phyloP scores from a whole-genome alignment of 257 asterid genomes.

The Petrea volubilis region DNA sequence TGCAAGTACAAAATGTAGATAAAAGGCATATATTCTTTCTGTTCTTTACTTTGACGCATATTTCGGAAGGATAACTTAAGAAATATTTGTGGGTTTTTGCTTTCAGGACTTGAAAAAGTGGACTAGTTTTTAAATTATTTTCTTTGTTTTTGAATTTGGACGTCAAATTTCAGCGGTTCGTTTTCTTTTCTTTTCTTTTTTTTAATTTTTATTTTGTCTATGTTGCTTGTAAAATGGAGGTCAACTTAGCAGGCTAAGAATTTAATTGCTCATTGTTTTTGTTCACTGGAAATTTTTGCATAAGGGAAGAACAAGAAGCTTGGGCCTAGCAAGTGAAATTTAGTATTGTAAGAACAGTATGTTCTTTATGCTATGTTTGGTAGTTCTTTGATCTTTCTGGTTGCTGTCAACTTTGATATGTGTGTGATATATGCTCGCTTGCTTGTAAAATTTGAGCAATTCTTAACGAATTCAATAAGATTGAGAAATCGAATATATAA shows the following conservation, averaged over 20 bases:
- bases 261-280: neutral
- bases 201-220: neutral
- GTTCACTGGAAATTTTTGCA: constrained; percentile 11
- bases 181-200: neutral
- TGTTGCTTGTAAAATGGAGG: constrained; percentile 14
- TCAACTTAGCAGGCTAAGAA: neutral
- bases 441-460: neutral
- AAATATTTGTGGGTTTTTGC: neutral
- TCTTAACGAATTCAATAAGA: neutral
- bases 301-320: neutral
- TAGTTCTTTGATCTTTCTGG: neutral
- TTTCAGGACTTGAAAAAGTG: neutral
- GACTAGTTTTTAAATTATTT: neutral
- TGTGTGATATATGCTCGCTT: neutral
- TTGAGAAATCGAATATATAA: neutral
- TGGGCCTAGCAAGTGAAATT: neutral
- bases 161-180: neutral
- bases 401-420: neutral
- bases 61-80: neutral
- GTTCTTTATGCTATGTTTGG: neutral
- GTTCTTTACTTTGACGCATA: neutral
- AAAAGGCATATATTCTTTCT: neutral
- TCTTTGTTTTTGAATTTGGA: neutral
- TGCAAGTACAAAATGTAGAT: neutral
- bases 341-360: constrained; percentile 19